Base-by-base conservation (phyloP, 2,329 filamentous ascomycete genomes). In the Cyclaneusma minus region DNA sequence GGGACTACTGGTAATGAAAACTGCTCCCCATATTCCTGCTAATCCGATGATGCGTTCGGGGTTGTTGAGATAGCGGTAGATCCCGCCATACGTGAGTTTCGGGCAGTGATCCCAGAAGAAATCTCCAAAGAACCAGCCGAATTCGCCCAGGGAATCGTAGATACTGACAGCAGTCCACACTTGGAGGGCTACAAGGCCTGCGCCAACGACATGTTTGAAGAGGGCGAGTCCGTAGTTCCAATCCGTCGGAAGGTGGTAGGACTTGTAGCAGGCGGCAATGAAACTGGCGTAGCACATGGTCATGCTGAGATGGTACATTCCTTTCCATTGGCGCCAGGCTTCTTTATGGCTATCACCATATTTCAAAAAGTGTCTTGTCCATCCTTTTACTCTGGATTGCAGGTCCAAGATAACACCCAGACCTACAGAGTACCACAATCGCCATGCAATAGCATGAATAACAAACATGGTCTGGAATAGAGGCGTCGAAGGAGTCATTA, bases 41-140 rank as follows among this genome's bases (percentile, higher is more conserved):
- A 91, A 74, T 15, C 89, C 89, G 36, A 98, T 76, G 20, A 95
- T 75, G 30, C 87, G 77, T 51, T 98, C 89, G 0, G 89, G 89
- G 45, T 95, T 98, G 57, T 98, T 98, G 38, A 98, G 62, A 55
- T 92, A 98, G 24, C 89, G 83, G 51, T 98, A 98, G 43, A 98
- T 98, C 35, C 87, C 91, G 39, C 79, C 84, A 54, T 98, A 98
- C 1, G 82, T 95, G 34, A 95, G 63, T 53, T 89, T 92, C 8
- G 77, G 76, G 7, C 75, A 70, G 23, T 82, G 77, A 34, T 94
- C 83, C 47, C 89, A 94, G 62, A 98, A 95, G 60, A 95, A 98
- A 49, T 98, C 89, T 11, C 89, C 89, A 45, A 85, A 95, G 60
- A 95, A 95, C 87, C 87, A 98, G 41, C 89, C 89, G 44, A 95